phyloP scores from a whole-genome alignment of 208 protist genomes.

The Trypanosoma avium region DNA sequence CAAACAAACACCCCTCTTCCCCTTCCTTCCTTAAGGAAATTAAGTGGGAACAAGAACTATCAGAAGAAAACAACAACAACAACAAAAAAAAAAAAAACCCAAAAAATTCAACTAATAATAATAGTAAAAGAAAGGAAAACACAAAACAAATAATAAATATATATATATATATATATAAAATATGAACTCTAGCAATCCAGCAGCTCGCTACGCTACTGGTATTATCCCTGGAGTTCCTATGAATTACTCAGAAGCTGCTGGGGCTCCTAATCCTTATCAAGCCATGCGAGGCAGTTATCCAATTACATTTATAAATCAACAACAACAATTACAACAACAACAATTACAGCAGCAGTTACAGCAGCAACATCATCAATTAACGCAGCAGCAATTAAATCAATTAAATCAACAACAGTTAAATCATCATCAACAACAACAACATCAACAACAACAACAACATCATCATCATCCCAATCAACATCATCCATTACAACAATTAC shows the following conservation, averaged over 20 bases:
- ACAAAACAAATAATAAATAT: slow-evolving; percentile 3
- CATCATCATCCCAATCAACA: neutral
- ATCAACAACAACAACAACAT: slow-evolving; percentile 15
- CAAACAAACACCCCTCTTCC: too few species aligned
- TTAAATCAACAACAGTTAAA: neutral
- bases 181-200: slow-evolving; percentile 28
- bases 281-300: slow-evolving; percentile 10
- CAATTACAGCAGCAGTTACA: neutral
- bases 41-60: too few species aligned
- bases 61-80: too few species aligned
- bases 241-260: slow-evolving; percentile 5
- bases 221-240: slow-evolving; percentile 20
- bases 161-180: slow-evolving; percentile 13
- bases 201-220: slow-evolving; percentile 5
- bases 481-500: neutral
- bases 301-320: neutral
- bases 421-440: neutral
- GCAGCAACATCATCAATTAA: slow-evolving; percentile 9
- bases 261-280: slow-evolving; percentile 29
- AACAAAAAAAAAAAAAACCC: neutral
- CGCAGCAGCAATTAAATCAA: neutral
- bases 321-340: slow-evolving; percentile 16
- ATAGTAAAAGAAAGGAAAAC: neutral
- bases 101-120: neutral
- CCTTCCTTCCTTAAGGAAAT: too few species aligned